These are phyloP conservation scores for Alternaria tenuissima DNA, from an alignment of 2,329 filamentous ascomycete species.

Conservation along the genomic window DNA sequence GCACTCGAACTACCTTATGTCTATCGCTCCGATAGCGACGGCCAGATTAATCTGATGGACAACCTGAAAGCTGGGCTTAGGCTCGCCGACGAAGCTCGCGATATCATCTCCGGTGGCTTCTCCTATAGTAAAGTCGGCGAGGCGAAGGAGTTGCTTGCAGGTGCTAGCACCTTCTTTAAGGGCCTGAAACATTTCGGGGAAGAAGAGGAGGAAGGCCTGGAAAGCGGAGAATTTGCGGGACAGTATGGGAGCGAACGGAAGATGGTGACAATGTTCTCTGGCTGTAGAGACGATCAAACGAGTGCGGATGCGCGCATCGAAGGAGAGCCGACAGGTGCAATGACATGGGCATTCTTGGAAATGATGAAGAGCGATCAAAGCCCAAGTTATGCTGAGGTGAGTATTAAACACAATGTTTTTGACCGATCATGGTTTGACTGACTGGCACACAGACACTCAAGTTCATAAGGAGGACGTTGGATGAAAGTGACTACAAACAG, in stretches of 20 bases:
- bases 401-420: conserved; percentile 5
- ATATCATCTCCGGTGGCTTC: conserved; percentile 62
- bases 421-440: background rate
- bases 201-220: conserved; percentile 56
- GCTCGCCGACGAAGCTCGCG: conserved; percentile 60
- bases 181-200: conserved; percentile 58
- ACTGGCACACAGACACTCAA: conserved; percentile 43
- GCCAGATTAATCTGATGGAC: conserved; percentile 64
- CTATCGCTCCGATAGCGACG: conserved; percentile 64
- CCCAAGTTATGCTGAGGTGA: conserved; percentile 53
- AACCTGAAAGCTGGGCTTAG: conserved; percentile 62
- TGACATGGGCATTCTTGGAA: conserved; percentile 60
- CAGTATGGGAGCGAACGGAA: conserved; percentile 58
- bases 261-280: conserved; percentile 61
- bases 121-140: conserved; percentile 60
- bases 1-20: conserved; percentile 67
- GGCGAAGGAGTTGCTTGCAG: conserved; percentile 61
- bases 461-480: conserved; percentile 50
- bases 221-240: conserved; percentile 50
- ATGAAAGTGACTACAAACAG: conserved; percentile 53
- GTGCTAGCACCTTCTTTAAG: conserved; percentile 64
- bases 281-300: conserved; percentile 62
- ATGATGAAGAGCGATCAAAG: conserved; percentile 50
- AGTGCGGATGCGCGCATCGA: conserved; percentile 59
- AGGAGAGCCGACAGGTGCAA: conserved; percentile 55